A percentile compares a stretch with the other conserved stretches of the same genome.
Conservation (phyloP, 768 basidiomycete genomes). For the Naematelia encephala region DNA sequence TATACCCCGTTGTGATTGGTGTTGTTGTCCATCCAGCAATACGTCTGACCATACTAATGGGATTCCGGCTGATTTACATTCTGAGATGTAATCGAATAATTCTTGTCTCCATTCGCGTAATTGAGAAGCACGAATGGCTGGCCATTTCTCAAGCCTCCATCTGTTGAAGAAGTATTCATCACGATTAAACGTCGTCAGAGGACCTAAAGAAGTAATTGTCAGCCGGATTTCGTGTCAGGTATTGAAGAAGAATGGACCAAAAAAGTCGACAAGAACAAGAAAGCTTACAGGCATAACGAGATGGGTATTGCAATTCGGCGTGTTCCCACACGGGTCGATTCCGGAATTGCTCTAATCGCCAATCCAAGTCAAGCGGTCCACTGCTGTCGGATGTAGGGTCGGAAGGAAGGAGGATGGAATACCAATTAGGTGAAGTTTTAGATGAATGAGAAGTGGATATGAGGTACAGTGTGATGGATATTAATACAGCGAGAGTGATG, state of each 20-base stretch:
- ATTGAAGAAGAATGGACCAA: not conserved
- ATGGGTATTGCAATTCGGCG: not conserved
- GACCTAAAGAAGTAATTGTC: not conserved
- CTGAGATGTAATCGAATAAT: constrained; percentile 36
- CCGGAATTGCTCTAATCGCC: not conserved
- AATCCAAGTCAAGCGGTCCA: not conserved
- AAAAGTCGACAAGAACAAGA: not conserved
- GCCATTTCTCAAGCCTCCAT: constrained; percentile 42
- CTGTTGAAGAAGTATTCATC: constrained; percentile 46
- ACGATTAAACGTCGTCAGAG: constrained; percentile 11
- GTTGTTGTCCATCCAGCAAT: constrained; percentile 6
- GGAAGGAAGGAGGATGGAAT: not conserved
- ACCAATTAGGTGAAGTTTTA: not conserved
- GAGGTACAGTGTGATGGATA: not conserved
- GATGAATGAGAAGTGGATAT: not conserved
- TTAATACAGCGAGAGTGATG: not conserved
- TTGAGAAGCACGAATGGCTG: constrained; percentile 24
- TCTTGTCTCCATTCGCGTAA: constrained; percentile 37
- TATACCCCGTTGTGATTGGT: constrained; percentile 21
- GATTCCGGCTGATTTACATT: constrained; percentile 34
- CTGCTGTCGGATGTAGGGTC: not conserved
- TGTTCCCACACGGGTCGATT: not conserved
- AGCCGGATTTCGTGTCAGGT: not conserved
- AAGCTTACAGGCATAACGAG: not conserved
- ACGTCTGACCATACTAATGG: constrained; percentile 41